Evolutionary conservation across 768 basidiomycete genomes (phyloP), one percentile per base, ranked within the genome.

Genomic region (Serendipita sp.): DNA sequence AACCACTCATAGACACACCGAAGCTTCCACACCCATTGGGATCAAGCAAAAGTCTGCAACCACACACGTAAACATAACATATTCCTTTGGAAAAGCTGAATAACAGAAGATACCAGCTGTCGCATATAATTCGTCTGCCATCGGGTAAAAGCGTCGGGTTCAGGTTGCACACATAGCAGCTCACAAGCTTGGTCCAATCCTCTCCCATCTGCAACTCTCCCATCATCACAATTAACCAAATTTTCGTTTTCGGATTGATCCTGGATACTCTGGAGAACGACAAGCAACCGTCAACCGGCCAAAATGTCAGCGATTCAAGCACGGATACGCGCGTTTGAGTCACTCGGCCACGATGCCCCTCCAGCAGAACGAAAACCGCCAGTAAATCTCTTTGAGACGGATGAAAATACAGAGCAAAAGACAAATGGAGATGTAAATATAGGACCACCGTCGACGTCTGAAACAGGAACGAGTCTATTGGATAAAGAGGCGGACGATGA

Each of bases 41-140:
- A 92, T 85, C 44, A 93, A 81, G 70, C 91, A 93, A 71, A 94
- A 91, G 73, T 93, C 91, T 91, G 66, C 44, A 18, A 8, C 32
- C 48, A n/a, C 32, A n/a, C 16, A 32, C 13, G 41, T 41, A 5
- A 41, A 41, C 48, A 32, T 51, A 32, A 18, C 48, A 51, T 8
- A 7, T n/a, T 5, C n/a, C 48, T 32, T 51, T 51, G 44, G 64
- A 32, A 44, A 18, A 44, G 35, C 63, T 67, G 45, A 66, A 10
- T 41, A 41, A n/a, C 10, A 30, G 16, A 35, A 46, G 51, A 18
- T 73, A 83, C 88, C 89, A 74, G 88, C 89, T 45, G 88, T 83
- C 23, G 86, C 88, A 71, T 89, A 90, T 54, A 90, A 80, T 64
- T 88, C 82, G n/a, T 67, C 68, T 0, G 28, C 5, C 63, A 60